A percentile compares a stretch with the other conserved stretches of the same genome.
Evolutionary conservation across 805 yeast genomes (phyloP).

Genomic region (Saccharomycopsis selenospora): DNA sequence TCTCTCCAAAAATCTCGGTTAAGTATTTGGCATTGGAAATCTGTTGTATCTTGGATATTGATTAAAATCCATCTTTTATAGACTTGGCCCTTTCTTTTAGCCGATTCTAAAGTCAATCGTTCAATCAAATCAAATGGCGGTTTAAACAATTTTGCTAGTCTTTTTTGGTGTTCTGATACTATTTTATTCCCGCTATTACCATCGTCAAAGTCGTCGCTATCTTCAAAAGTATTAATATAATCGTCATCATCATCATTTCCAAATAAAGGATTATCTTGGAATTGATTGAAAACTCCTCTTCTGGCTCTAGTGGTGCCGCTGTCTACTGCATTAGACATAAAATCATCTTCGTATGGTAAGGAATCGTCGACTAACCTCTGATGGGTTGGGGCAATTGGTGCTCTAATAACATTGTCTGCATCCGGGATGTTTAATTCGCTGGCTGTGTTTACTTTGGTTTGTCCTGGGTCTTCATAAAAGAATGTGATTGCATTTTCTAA

Average conservation of each 20-base stretch:
- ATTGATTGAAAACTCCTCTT: conserved; percentile 32
- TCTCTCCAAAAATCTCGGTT: conserved; percentile 94
- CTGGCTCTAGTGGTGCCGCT: neutral
- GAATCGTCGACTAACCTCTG: conserved; percentile 3
- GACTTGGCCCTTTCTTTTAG: conserved; percentile 58
- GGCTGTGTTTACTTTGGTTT: conserved; percentile 14
- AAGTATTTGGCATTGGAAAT: conserved; percentile 81
- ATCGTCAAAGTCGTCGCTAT: conserved; percentile 33
- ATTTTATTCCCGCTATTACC: conserved; percentile 19
- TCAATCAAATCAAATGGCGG: conserved; percentile 92
- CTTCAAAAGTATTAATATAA: conserved; percentile 32
- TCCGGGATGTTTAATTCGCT: neutral
- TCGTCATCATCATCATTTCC: conserved; percentile 32
- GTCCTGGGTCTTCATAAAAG: conserved; percentile 60
- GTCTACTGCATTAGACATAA: neutral
- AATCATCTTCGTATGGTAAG: conserved; percentile 29
- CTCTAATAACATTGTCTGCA: conserved; percentile 5
- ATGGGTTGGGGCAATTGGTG: neutral
- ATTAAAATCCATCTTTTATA: conserved; percentile 75
- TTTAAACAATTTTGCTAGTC: conserved; percentile 75
- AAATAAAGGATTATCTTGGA: conserved; percentile 32
- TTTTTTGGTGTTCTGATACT: conserved; percentile 39
- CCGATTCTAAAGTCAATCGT: conserved; percentile 59
- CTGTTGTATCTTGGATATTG: conserved; percentile 79
- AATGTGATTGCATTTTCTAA: conserved; percentile 80